Evolutionary conservation across 352 stramenopile genomes (phyloP), one percentile per base, ranked within the genome.

Genomic region (Phytophthora sojae): DNA sequence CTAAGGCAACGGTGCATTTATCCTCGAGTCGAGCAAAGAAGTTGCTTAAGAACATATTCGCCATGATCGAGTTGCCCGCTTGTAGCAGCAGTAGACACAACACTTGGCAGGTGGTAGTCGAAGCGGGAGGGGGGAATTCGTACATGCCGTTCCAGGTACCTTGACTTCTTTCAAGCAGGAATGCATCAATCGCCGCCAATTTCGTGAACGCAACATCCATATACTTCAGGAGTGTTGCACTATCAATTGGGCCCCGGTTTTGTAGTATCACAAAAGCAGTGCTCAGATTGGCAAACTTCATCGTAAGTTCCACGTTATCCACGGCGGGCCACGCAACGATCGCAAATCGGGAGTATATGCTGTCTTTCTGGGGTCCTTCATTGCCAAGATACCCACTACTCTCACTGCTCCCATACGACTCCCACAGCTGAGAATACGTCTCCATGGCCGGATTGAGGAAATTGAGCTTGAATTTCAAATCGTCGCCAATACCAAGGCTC

Each of bases 191-290:
- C 7, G 3, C n/a, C n/a, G 19, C 45, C 14, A 71, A 9, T 42
- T 71, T 67, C 3, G 11, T 29, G 25, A 2, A 57, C 0, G 56
- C 57, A 4, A 32, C 14, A 4, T 71, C 52, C 65, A 74, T 62
- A 15, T 67, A 53, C 7, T 47, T 55, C 3, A 47, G 12, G 12
- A 78, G 49, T 15, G 35, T 57, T 50, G 21, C 39, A 15, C 6
- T 49, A 53, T 59, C 47, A 6, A 55, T 19, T n/a, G 49, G 32
- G 0, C 2, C 23, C 3, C 5, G 32, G 37, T 39, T 35, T 54
- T 57, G 42, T 0, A 79, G 53, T 2, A 39, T 29, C n/a, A 35
- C 6, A 26, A 63, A 30, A 9, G 47, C 71, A 9, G 25, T 26
- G 2, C 44, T 47, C 6, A 64, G 9, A 11, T 42, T 56, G 26